Percentiles rank a stretch among this genome's conserved stretches.
These are phyloP conservation scores for Metarhizium sp. DNA, from an alignment of 2,329 filamentous ascomycete species.

Conservation along the genomic window DNA sequence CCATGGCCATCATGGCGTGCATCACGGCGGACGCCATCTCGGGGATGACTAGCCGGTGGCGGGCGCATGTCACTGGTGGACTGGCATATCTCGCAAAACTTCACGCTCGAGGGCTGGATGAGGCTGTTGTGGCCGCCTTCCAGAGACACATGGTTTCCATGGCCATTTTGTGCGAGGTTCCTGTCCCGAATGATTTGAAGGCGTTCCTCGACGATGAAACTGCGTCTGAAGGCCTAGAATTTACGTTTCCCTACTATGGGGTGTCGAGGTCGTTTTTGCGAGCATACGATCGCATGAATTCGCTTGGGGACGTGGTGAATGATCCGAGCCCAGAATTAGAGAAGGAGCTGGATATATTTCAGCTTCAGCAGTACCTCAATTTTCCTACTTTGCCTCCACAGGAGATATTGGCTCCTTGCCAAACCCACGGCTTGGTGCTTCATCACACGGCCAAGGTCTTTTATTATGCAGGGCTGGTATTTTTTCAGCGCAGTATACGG, in stretches of 20 bases:
- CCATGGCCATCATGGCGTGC: slow-evolving; percentile 31
- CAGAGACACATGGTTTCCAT: slow-evolving; percentile 15
- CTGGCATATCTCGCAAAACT: slow-evolving; percentile 13
- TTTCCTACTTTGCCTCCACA: slow-evolving; percentile 10
- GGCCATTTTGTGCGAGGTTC: slow-evolving; percentile 14
- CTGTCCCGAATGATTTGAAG: slow-evolving; percentile 10
- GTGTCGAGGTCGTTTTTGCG: slow-evolving; percentile 11
- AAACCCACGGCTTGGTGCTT: slow-evolving; percentile 15
- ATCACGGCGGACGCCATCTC: slow-evolving; percentile 18
- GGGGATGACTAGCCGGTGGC: slow-evolving; percentile 13
- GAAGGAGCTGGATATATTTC: slow-evolving; percentile 18
- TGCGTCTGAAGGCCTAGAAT: slow-evolving; percentile 7
- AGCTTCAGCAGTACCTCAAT: slow-evolving; percentile 20
- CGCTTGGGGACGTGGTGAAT: slow-evolving; percentile 6
- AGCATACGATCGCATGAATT: slow-evolving; percentile 13
- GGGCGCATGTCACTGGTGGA: slow-evolving; percentile 14
- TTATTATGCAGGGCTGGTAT: slow-evolving; percentile 25
- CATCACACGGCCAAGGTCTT: slow-evolving; percentile 18
- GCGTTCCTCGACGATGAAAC: slow-evolving; percentile 7
- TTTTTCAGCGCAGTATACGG: slow-evolving; percentile 23
- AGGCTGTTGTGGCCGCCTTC: slow-evolving; percentile 9
- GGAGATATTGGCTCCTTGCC: slow-evolving; percentile 4
- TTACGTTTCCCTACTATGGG: slow-evolving; percentile 15
- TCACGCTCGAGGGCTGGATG: slow-evolving; percentile 7
- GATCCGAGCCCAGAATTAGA: slow-evolving; percentile 1